phyloP scores from a whole-genome alignment of 2,329 filamentous ascomycete species.

The Pseudogymnoascus sp. region DNA sequence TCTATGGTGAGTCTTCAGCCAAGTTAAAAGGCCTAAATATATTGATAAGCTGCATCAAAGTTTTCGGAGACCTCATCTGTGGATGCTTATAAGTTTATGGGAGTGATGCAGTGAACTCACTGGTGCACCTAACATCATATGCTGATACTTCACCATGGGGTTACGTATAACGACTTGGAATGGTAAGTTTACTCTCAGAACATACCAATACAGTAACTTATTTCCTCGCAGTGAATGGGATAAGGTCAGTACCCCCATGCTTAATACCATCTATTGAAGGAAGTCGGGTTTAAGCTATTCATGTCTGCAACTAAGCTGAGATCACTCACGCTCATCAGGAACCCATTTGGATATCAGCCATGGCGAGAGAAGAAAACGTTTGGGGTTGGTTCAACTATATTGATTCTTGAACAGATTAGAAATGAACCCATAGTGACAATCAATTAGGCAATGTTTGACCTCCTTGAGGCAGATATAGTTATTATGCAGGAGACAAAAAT shows the following conservation, averaged over 20 bases:
- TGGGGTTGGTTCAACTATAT: slow-evolving; percentile 38
- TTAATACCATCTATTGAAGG: not conserved
- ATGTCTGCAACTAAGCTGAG: not conserved
- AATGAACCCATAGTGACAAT: not conserved
- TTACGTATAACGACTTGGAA: slow-evolving; percentile 84
- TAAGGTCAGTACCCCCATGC: slow-evolving; percentile 43
- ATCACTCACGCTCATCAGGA: slow-evolving; percentile 39
- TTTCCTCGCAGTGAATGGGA: slow-evolving; percentile 59
- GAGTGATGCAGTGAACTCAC: not conserved
- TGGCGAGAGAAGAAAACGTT: slow-evolving; percentile 66
- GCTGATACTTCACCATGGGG: slow-evolving; percentile 41
- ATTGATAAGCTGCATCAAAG: not conserved
- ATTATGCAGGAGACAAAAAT: slow-evolving; percentile 97
- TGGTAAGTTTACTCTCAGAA: slow-evolving; percentile 40
- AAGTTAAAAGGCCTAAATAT: not conserved
- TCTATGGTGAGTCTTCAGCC: not conserved
- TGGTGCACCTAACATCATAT: not conserved
- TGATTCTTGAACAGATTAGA: not conserved
- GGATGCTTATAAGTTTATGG: not conserved
- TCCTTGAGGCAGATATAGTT: slow-evolving; percentile 83
- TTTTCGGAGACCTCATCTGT: not conserved
- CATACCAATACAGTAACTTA: slow-evolving; percentile 13
- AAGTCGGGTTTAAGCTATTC: not conserved
- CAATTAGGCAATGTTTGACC: slow-evolving; percentile 79
- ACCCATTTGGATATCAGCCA: slow-evolving; percentile 77